A percentile compares a stretch with the other conserved stretches of the same genome.
phyloP scores from a whole-genome alignment of 2,329 filamentous ascomycete species.

The Phoma sp. region DNA sequence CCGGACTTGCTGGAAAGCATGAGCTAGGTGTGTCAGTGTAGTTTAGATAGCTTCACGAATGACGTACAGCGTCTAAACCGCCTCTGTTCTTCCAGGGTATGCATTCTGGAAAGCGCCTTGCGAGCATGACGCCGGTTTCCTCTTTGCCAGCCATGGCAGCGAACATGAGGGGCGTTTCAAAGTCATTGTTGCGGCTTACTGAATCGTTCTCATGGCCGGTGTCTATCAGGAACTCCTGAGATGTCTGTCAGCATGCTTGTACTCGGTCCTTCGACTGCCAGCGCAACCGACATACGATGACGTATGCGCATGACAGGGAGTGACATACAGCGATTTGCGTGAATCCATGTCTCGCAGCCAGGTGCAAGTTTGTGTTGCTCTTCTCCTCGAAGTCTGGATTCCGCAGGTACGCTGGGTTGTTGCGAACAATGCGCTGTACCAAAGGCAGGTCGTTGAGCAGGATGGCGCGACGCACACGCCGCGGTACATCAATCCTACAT shows the following conservation, averaged over 20 bases:
- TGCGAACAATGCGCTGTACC: conserved; percentile 77
- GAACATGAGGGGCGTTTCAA: conserved; percentile 83
- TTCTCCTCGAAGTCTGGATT: conserved; percentile 80
- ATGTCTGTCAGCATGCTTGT: background rate
- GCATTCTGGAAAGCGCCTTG: conserved; percentile 67
- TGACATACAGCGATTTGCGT: conserved; percentile 66
- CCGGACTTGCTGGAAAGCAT: conserved; percentile 50
- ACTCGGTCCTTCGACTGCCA: background rate
- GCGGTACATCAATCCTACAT: conserved; percentile 75
- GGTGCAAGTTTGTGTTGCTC: conserved; percentile 84
- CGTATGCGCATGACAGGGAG: background rate
- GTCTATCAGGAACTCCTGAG: conserved; percentile 70
- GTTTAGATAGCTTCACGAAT: no score
- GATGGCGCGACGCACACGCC: conserved; percentile 83
- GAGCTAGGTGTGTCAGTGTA: conserved; percentile 34
- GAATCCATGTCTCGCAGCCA: conserved; percentile 77
- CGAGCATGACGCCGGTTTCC: conserved; percentile 76
- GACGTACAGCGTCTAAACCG: conserved; percentile 72
- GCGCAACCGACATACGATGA: conserved; percentile 1
- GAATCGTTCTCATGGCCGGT: conserved; percentile 76
- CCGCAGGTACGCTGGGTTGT: conserved; percentile 73
- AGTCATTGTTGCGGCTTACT: conserved; percentile 78
- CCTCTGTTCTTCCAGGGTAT: conserved; percentile 71
- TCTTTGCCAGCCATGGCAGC: conserved; percentile 74
- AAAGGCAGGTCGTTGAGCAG: conserved; percentile 75